These are phyloP conservation scores for Euphorbia pulcherrima DNA, from an alignment of 345 rosid genomes.

Conservation along the genomic window DNA sequence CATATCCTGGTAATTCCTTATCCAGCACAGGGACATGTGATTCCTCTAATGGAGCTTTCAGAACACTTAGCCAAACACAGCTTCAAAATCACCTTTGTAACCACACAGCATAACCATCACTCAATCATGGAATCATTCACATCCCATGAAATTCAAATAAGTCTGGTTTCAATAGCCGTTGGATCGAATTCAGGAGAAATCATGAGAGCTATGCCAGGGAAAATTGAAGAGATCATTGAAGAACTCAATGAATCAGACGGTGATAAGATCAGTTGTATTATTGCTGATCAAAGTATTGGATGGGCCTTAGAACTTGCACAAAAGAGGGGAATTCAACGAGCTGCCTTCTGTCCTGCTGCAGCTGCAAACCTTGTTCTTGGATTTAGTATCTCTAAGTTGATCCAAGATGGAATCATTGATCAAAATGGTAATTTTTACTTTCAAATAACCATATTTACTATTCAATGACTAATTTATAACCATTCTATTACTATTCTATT, in stretches of 20 bases:
- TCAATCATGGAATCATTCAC: conserved; percentile 4
- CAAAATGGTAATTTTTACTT: neutral
- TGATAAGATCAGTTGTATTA: neutral
- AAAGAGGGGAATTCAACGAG: neutral
- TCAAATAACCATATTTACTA: too few species aligned
- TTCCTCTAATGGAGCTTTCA: conserved; percentile 18
- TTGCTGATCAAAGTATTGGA: neutral
- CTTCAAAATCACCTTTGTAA: conserved; percentile 21
- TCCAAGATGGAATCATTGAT: conserved; percentile 1
- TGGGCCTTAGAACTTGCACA: conserved; percentile 1
- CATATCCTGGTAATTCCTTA: conserved; percentile 17
- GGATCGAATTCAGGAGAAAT: neutral
- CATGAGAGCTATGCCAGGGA: conserved; percentile 9
- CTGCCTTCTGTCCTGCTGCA: conserved; percentile 3
- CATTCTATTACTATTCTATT: too few species aligned
- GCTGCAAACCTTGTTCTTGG: neutral
- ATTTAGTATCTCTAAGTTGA: neutral
- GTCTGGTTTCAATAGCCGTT: conserved; percentile 8
- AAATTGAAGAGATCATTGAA: conserved; percentile 6
- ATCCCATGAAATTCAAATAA: neutral
- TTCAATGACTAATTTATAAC: too few species aligned
- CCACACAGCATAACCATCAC: conserved; percentile 8
- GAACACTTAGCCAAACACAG: conserved; percentile 8
- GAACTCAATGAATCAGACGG: neutral
- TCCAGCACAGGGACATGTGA: conserved; percentile 26